A percentile compares a stretch with the other conserved stretches of the same genome.
phyloP scores from a whole-genome alignment of 495 filamentous ascomycete genomes.

The Penicillium lividum region DNA sequence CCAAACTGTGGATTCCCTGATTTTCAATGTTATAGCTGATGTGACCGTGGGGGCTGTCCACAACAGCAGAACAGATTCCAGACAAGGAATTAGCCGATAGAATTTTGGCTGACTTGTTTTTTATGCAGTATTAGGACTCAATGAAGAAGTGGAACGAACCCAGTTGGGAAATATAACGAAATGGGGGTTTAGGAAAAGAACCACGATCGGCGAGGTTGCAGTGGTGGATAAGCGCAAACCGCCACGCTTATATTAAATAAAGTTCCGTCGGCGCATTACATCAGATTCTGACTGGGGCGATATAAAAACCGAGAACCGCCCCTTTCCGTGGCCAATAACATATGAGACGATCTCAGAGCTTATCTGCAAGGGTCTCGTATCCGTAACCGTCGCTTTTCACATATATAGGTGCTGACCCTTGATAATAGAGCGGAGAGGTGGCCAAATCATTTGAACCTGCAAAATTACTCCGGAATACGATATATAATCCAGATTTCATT shows the following conservation, averaged over 20 bases:
- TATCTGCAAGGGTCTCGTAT: no score
- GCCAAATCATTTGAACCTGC: no score
- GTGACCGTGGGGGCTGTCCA: constrained; percentile 1
- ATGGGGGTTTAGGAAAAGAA: not conserved
- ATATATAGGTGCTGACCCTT: no score
- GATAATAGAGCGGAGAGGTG: no score
- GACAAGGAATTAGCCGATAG: no score
- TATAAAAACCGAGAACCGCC: not conserved
- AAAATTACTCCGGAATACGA: no score
- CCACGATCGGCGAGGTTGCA: not conserved
- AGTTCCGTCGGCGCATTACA: not conserved
- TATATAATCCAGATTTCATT: no score
- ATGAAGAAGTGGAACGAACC: not conserved
- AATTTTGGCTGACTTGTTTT: not conserved
- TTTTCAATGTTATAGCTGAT: not conserved
- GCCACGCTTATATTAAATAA: not conserved
- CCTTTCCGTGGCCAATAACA: not conserved
- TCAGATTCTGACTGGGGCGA: not conserved
- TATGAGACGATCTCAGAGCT: no score
- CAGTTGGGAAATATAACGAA: not conserved
- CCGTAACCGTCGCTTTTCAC: no score
- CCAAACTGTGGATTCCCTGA: not conserved
- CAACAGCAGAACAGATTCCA: not conserved
- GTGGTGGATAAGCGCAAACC: not conserved
- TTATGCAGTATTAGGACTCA: not conserved